Evolutionary conservation across 148 eudicot species (phyloP), one percentile per base, ranked within the genome.

Genomic region (Mesembryanthemum crystallinum): DNA sequence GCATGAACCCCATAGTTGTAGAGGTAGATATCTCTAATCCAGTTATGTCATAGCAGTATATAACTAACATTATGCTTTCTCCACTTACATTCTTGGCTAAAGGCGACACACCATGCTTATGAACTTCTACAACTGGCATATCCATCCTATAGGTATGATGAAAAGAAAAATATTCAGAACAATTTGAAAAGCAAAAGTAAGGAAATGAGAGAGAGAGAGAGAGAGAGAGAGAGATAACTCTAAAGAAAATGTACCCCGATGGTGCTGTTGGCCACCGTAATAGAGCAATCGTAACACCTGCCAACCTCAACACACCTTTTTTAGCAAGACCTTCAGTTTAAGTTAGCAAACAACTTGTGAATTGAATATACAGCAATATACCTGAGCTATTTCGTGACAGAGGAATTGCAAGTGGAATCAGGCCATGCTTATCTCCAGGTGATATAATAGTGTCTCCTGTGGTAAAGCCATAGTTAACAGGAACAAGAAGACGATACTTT

Each of bases 241-340:
- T 64, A 3, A 66, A 37, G 58, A 37, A 21, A 47, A 72, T 69
- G 80, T 91, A 96, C 99, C 98, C 93, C 73, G 85, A 57, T 75
- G 98, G 99, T 81, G 98, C 99, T 76, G 99, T 96, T 79, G 99
- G 99, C 99, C 99, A 96, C 51, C 98, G 83, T 76, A 96, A 81
- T 74, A 96, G 82, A 61, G 94, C 91, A 82, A 91, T 86, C 72
- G 89, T 76, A 77, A 76, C 81, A 78, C 94, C 99, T 96, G 58
- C 55, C 60, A 87, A 64, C 61, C 61, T 15, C 43, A 65, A 37
- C 45, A 69, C 7, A 77, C 35, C 45, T 49, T 64, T 69, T 64
- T 51, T 37, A 76, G 67, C 68, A 47, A 57, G 64, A 67, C 49
- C 20, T 37, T 47, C 29, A n/a, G 62, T 21, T 49, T 35, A 12